Evolutionary conservation across 805 yeast species (phyloP), one percentile per base, ranked within the genome.

Genomic region (Jamesozyma spencerorum): DNA sequence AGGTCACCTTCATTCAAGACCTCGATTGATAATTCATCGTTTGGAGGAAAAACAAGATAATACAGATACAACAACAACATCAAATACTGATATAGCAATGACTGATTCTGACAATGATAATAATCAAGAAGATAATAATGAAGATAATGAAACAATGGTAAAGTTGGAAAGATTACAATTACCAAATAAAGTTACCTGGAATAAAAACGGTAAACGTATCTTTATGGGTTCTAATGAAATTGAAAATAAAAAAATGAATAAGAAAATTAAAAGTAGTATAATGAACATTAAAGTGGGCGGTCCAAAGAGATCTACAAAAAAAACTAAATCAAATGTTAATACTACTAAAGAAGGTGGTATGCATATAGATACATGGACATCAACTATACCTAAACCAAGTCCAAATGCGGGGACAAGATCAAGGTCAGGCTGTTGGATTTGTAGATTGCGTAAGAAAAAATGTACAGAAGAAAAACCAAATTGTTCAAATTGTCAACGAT

Each of bases 341-440:
- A 22, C 26, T 22, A 6, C 10, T 10, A 22, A 22, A 10, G 26
- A 22, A 22, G 26, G 26, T 22, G 26, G 26, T 7, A 22, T 22
- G 26, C 26, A 22, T 22, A 22, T 22, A 7, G 26, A 22, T 22
- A 22, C 26, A 22, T 22, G 24, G 28, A 10, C 26, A 20, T 15
- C 14, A 36, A 28, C 18, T 19, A 28, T 18, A 33, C 18, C 15
- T 14, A 22, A 22, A 10, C 26, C 26, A 6, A 22, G 26, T 22
- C 26, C 26, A 10, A 32, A 18, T 8, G 12, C 34, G 2, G 53
- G 57, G 8, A 54, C 64, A 18, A 59, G 81, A 37, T 74, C 79
- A 1, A 71, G 71, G 44, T 65, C 65, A 24, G 88, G 88, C 0
- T 82, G 92, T 53, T 82, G 90, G 90, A 82, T 85, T 5, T 82